Evolutionary conservation across 2,329 filamentous ascomycete genomes (phyloP), one percentile per base, ranked within the genome.

Genomic region (Curvularia hawaiiensis): DNA sequence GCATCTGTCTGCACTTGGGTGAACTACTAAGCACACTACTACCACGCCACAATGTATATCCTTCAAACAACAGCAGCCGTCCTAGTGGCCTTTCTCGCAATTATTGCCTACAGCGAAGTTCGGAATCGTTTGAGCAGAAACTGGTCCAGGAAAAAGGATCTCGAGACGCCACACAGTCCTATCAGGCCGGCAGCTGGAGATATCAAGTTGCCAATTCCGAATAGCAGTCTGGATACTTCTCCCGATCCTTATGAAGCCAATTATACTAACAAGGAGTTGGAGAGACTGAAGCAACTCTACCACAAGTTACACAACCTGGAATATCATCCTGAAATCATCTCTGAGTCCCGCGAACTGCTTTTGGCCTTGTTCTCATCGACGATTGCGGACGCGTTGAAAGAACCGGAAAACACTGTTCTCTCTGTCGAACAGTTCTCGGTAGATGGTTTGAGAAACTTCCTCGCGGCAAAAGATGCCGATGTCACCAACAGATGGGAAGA

Each of bases 221-320:
- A 47, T 10, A 20, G 14, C 3, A 26, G 11, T 20, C 22, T 18
- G 16, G 45, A 54, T 18, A 20, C 28, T 12, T 16, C n/a, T 11
- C 1, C 24, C 10, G 20, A n/a, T 9, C 10, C 41, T n/a, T 9
- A 12, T 24, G 35, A 12, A 20, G 7, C 39, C 4, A n/a, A 38
- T 16, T 14, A 11, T 18, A 5, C 12, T n/a, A 24, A 56, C 2
- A 18, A 39, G 10, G 59, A 66, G n/a, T 12, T 66, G 33, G 43
- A 58, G 38, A 43, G n/a, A 9, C 45, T 64, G 62, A 77, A 76
- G 63, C 58, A 69, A 9, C 66, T 79, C 4, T 80, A 79, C 62
- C 71, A 74, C 62, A 72, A 77, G 56, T 67, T 80, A 11, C 79
- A 80, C 40, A 78, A 78, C 50, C 65, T 80, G 8, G 78, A 80